Evolutionary conservation across 768 basidiomycete genomes (phyloP).

Genomic region (Auricularia sp.): DNA sequence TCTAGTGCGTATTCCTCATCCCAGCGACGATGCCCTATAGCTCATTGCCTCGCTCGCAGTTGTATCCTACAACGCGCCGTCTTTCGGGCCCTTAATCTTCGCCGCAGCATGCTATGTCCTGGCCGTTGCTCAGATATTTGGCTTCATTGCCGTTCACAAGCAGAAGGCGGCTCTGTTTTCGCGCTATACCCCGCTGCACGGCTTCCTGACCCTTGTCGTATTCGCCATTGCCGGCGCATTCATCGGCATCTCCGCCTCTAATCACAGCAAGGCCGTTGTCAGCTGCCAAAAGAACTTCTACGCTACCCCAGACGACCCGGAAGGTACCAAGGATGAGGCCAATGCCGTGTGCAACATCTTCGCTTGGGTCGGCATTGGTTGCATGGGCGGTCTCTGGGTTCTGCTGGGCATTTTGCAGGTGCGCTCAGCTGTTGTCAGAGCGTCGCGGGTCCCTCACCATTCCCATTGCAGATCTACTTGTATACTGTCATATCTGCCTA

Average conservation of each 20-base stretch:
- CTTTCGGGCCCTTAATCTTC: constrained; percentile 63
- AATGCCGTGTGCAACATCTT: constrained; percentile 79
- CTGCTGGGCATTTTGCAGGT: constrained; percentile 72
- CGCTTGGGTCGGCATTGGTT: constrained; percentile 82
- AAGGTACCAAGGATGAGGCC: constrained; percentile 38
- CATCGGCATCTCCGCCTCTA: constrained; percentile 69
- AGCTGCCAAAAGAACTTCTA: constrained; percentile 36
- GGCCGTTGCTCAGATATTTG: constrained; percentile 70
- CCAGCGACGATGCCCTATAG: constrained; percentile 3
- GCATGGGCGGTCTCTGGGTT: constrained; percentile 86
- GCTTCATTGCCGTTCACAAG: constrained; percentile 76
- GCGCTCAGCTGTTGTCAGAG: constrained; percentile 22
- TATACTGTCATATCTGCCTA: constrained; percentile 50
- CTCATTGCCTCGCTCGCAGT: constrained; percentile 35
- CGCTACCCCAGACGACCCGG: constrained; percentile 21
- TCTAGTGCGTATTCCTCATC: constrained; percentile 42
- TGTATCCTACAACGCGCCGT: constrained; percentile 78
- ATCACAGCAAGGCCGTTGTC: constrained; percentile 54
- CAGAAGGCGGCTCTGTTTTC: constrained; percentile 58
- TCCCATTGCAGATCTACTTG: constrained; percentile 36
- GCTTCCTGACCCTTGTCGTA: constrained; percentile 39
- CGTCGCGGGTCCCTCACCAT: constrained; percentile 32
- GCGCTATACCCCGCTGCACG: constrained; percentile 61
- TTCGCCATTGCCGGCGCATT: constrained; percentile 76
- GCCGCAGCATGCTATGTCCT: constrained; percentile 66